Evolutionary conservation across 371 early-diverging fungal genomes (phyloP).

Genomic region (Mortierella sp.): DNA sequence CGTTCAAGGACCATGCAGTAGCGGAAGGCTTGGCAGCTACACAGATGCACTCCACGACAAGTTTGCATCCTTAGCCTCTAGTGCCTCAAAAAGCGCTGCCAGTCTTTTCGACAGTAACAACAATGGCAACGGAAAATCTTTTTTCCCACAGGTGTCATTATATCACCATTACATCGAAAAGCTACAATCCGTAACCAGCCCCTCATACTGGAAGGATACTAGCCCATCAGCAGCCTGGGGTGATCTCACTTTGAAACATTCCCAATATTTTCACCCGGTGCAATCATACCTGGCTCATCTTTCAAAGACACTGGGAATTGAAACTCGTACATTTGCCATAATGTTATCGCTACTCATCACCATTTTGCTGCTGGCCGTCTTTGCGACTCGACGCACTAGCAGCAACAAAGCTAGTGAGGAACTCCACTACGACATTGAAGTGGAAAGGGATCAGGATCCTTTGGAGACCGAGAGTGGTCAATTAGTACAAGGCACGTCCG

Average conservation of each 20-base stretch:
- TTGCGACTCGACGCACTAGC: neutral
- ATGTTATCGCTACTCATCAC: constrained; percentile 7
- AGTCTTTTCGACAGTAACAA: neutral
- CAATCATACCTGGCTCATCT: constrained; percentile 9
- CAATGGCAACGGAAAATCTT: neutral
- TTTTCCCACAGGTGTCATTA: neutral
- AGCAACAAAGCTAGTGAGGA: neutral
- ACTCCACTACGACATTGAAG: constrained; percentile 2
- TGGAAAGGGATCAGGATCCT: constrained; percentile 2
- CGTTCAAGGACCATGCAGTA: neutral
- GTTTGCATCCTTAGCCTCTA: constrained; percentile 11
- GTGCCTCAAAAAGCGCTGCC: constrained; percentile 11
- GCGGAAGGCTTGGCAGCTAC: neutral
- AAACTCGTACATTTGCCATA: constrained; percentile 22
- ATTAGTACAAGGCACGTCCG: neutral
- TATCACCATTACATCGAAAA: constrained; percentile 5
- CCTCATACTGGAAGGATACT: constrained; percentile 8
- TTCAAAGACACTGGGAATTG: constrained; percentile 8
- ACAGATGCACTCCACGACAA: constrained; percentile 13
- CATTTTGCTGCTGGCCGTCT: constrained; percentile 2
- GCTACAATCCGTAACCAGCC: neutral
- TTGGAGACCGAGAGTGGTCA: neutral
- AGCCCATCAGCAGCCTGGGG: constrained; percentile 5
- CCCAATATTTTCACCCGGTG: constrained; percentile 2
- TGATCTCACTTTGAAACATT: neutral